These are phyloP conservation scores for Adansonia madagascariensis DNA, from an alignment of 441 rosid genomes.

Conservation along the genomic window DNA sequence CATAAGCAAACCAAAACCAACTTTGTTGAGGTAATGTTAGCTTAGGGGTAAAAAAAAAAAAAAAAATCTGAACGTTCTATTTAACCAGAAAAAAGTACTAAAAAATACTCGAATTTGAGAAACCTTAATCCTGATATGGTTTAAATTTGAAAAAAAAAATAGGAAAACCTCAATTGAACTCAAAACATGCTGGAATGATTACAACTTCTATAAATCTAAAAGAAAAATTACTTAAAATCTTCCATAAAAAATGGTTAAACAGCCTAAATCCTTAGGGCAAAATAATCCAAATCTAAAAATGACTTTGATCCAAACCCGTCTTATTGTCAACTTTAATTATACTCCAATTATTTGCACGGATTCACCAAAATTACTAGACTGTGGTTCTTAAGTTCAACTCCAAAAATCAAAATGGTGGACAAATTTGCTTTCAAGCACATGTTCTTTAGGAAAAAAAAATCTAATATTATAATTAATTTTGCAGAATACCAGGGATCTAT, in stretches of 20 bases:
- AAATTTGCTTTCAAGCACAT: background rate
- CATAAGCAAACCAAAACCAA: too few relatives aligned
- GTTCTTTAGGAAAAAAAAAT: conserved; percentile 18
- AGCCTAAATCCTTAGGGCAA: too few relatives aligned
- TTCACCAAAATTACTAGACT: background rate
- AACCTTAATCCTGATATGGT: too few relatives aligned
- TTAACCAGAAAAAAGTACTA: too few relatives aligned
- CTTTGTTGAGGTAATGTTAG: too few relatives aligned
- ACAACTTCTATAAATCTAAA: background rate
- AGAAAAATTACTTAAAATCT: too few relatives aligned
- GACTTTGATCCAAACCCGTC: background rate
- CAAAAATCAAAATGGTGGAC: background rate
- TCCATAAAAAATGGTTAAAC: too few relatives aligned
- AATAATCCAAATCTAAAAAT: background rate
- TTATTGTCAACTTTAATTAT: background rate
- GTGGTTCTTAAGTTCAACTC: background rate
- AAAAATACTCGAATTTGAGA: too few relatives aligned
- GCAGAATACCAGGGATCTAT: conserved; percentile 34
- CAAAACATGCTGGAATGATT: background rate
- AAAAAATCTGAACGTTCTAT: too few relatives aligned
- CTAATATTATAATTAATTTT: conserved; percentile 40
- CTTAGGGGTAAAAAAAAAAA: too few relatives aligned
- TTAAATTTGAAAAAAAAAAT: too few relatives aligned
- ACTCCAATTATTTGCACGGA: background rate
- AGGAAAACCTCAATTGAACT: background rate